Percentiles rank a stretch among this genome's conserved stretches.
Evolutionary conservation across 257 asterid genomes (phyloP).

Genomic region (Jasminum sambac): DNA sequence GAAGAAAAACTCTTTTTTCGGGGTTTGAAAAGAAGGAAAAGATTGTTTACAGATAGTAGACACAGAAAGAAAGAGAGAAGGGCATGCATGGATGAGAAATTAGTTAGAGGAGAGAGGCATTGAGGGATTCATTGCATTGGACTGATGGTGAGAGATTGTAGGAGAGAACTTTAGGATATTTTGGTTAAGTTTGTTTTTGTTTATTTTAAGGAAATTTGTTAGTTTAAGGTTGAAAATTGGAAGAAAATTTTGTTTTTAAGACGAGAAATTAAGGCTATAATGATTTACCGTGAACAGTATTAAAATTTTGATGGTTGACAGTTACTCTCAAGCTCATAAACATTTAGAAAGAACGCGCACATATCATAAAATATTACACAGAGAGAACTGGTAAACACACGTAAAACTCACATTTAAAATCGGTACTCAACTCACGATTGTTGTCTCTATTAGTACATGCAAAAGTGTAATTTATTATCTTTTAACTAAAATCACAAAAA

Average conservation of each 20-base stretch:
- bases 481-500: too few species aligned
- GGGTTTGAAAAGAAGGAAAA: conserved; percentile 26
- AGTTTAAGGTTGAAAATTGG: background rate
- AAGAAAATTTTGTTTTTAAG: background rate
- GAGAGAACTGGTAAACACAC: too few species aligned
- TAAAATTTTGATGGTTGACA: background rate
- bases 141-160: conserved; percentile 46
- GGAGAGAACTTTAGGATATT: conserved; percentile 27
- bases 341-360: too few species aligned
- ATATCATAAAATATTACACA: too few species aligned
- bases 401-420: too few species aligned
- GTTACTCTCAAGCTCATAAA: too few species aligned
- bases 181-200: conserved; percentile 9
- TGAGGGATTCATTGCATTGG: conserved; percentile 35
- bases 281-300: conserved; percentile 25
- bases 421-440: too few species aligned
- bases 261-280: conserved; percentile 32
- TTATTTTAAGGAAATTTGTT: background rate
- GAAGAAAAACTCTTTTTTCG: background rate
- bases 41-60: conserved; percentile 10
- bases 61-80: conserved; percentile 27
- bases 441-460: too few species aligned
- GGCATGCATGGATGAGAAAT: conserved; percentile 30
- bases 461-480: too few species aligned
- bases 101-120: conserved; percentile 22